Evolutionary conservation across 352 stramenopile genomes (phyloP).

Genomic region (Phytophthora rubi): DNA sequence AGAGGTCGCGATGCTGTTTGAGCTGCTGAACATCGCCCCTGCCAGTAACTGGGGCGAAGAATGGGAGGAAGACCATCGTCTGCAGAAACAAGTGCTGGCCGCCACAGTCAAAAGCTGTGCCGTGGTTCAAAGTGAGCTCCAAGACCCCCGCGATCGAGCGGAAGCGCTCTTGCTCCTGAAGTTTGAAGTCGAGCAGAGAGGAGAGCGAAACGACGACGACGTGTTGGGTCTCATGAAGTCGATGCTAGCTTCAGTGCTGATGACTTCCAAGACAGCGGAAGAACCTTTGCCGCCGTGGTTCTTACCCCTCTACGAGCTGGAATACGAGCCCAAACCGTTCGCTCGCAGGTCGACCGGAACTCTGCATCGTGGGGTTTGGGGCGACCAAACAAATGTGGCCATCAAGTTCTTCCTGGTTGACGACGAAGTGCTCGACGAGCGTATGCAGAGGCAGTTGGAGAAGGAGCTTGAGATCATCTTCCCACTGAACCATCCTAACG

Average conservation of each 20-base stretch:
- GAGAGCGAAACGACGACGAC: conserved; percentile 1
- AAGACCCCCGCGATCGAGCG: conserved; percentile 6
- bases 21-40: conserved; percentile 26
- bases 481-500: not conserved
- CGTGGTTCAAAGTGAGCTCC: conserved; percentile 17
- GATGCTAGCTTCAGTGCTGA: conserved; percentile 12
- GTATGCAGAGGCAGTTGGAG: conserved; percentile 7
- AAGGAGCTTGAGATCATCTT: conserved; percentile 19
- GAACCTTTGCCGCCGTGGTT: conserved; percentile 21
- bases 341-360: conserved; percentile 16
- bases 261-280: conserved; percentile 2
- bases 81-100: conserved; percentile 3
- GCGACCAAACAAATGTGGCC: conserved; percentile 25
- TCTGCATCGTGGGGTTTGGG: conserved; percentile 21
- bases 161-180: conserved; percentile 27
- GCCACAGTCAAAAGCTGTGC: conserved; percentile 1
- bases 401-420: conserved; percentile 29
- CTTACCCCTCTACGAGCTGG: conserved; percentile 23
- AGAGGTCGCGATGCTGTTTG: conserved; percentile 28
- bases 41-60: conserved; percentile 24
- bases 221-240: conserved; percentile 17
- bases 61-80: conserved; percentile 13
- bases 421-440: not conserved
- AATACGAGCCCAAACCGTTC: conserved; percentile 27
- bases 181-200: conserved; percentile 18